Base-by-base conservation (phyloP, 352 stramenopile genomes). In the Thalassiosira exigua region DNA sequence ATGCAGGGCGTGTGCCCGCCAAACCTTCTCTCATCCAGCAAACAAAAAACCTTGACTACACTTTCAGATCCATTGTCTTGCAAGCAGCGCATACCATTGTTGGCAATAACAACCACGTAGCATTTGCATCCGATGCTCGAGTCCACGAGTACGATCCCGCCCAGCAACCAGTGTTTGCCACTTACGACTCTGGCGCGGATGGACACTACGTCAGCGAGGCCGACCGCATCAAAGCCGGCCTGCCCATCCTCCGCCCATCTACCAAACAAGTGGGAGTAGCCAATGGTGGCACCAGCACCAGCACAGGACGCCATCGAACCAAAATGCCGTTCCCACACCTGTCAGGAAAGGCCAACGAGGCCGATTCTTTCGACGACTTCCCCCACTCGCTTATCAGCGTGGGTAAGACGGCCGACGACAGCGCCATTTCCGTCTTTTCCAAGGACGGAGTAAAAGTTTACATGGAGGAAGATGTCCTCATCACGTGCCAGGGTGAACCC, bases 401-500 rank as follows among this genome's bases (percentile, higher is more conserved):
- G 9, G 5, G 66, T 48, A 5, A 57, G 48, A 53, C 33, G n/a
- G 33, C 54, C 3, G 70, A 79, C 27, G 53, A 59, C 24, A 36
- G 61, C 5, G 68, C n/a, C 24, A 36, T 70, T 4, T 65, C 69
- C 0, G 59, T 79, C 14, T 79, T 79, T 39, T 64, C 53, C 1
- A 73, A 73, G 7, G 60, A 67, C 14, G 70, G 42, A 0, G 60
- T 79, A 2, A 68, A 26, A n/a, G 54, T 79, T 9, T 17, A 61
- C 27, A 59, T 56, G n/a, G 60, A 73, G 39, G 1, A 71, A 0
- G 51, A 71, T 36, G 48, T 79, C 1, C 41, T 72, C 2, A 79
- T 79, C 30, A 79, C 48, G 0, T 72, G 58, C 33, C 66, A 79
- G 26, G 70, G 53, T 7, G 44, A 79, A 52, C 70, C 70, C 60